These are phyloP conservation scores for Diversispora eburnea DNA, from an alignment of 192 early-diverging fungal genomes.

Conservation along the genomic window DNA sequence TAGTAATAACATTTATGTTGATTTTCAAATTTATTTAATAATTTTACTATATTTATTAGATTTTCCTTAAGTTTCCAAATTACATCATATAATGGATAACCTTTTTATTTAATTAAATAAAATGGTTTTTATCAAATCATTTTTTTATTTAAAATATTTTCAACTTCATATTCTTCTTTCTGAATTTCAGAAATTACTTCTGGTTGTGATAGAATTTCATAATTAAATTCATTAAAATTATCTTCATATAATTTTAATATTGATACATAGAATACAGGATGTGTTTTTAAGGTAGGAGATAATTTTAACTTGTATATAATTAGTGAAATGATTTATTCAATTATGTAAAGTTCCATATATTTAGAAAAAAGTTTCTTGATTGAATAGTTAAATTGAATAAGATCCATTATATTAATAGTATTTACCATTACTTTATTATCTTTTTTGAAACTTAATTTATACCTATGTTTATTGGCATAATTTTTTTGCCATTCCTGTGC, in stretches of 20 bases:
- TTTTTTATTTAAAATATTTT: no score
- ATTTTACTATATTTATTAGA: no score
- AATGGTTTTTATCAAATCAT: no score
- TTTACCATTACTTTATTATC: slow-evolving; percentile 34
- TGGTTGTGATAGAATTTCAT: no score
- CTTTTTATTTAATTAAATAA: background rate
- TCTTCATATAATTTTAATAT: no score
- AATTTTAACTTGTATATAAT: slow-evolving; percentile 28
- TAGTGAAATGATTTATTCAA: slow-evolving; percentile 18
- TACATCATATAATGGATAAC: no score
- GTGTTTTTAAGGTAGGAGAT: slow-evolving; percentile 32
- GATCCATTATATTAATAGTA: background rate
- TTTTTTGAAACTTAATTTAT: background rate
- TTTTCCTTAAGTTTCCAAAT: no score
- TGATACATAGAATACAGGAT: slow-evolving; percentile 40
- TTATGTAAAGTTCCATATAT: slow-evolving; percentile 20
- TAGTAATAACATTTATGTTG: no score
- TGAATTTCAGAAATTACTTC: no score
- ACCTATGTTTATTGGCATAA: background rate
- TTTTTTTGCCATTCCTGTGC: slow-evolving; percentile 6
- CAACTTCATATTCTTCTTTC: no score
- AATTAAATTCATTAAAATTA: no score
- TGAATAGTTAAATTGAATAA: background rate
- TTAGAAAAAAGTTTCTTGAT: slow-evolving; percentile 25
- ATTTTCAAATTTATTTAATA: no score